These are phyloP conservation scores for Halophytophthora polymorphica DNA, from an alignment of 352 stramenopile species.

Conservation along the genomic window DNA sequence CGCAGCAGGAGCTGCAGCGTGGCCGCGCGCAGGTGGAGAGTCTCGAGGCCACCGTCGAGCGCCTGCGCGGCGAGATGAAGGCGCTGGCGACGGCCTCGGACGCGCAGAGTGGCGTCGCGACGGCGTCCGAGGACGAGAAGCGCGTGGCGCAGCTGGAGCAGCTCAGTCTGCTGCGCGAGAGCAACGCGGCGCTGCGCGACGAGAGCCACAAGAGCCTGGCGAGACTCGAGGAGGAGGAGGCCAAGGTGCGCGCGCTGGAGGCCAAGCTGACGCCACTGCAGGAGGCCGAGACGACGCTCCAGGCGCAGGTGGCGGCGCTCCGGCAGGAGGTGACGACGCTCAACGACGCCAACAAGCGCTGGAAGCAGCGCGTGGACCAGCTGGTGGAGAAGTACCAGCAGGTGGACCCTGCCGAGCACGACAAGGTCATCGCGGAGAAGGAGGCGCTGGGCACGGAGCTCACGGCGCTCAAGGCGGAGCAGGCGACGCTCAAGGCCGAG, in stretches of 20 bases:
- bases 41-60: constrained; percentile 56
- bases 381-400: constrained; percentile 84
- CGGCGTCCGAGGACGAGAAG: constrained; percentile 35
- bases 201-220: constrained; percentile 60
- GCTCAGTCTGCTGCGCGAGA: constrained; percentile 72
- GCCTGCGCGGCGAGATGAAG: constrained; percentile 64
- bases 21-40: constrained; percentile 47
- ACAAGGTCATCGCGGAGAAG: constrained; percentile 64
- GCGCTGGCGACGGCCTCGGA: constrained; percentile 17
- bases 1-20: constrained; percentile 64
- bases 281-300: constrained; percentile 36
- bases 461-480: constrained; percentile 35
- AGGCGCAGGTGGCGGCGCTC: constrained; percentile 51
- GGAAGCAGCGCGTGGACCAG: constrained; percentile 80
- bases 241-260: constrained; percentile 44
- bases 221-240: constrained; percentile 51
- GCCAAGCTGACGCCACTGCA: constrained; percentile 50
- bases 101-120: constrained; percentile 7
- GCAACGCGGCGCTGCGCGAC: constrained; percentile 73
- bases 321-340: constrained; percentile 63
- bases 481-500: constrained; percentile 38
- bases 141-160: constrained; percentile 66
- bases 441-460: constrained; percentile 50
- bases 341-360: constrained; percentile 63
- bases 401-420: constrained; percentile 66